Evolutionary conservation across 192 early-diverging fungal species (phyloP), one percentile per base, ranked within the genome.

Genomic region (Radiomyces spectabilis): DNA sequence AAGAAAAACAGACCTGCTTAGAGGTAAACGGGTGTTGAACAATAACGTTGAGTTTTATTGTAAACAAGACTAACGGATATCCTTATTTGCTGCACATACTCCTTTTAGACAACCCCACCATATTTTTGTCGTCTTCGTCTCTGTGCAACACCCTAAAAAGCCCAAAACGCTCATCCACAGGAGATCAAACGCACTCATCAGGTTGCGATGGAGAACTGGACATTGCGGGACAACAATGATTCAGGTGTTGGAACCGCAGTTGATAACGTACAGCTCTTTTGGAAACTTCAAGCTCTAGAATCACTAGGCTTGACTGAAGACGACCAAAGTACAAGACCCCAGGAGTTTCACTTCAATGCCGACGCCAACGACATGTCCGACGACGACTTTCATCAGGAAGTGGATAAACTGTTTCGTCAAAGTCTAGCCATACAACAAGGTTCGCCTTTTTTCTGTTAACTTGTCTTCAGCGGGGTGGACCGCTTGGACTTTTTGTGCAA

Each of bases 141-240:
- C n/a, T n/a, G n/a, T n/a, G n/a, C n/a, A n/a, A n/a, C n/a, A n/a
- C n/a, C n/a, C n/a, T n/a, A n/a, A n/a, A n/a, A n/a, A n/a, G n/a
- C n/a, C n/a, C n/a, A n/a, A n/a, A n/a, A n/a, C n/a, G n/a, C n/a
- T n/a, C n/a, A n/a, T n/a, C n/a, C n/a, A n/a, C n/a, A n/a, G n/a
- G n/a, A n/a, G n/a, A n/a, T n/a, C n/a, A n/a, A n/a, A n/a, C n/a
- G n/a, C n/a, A 9, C 22, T 21, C 22, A 44, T 27, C 38, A 53
- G n/a, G n/a, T n/a, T n/a, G n/a, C 12, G 34, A 62, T 62, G 60
- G 60, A 62, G 13, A 41, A 62, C 32, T 62, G 60, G 60, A 26
- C 60, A 32, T 46, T 62, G 26, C 51, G 33, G 33, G 52, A 62
- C 16, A 54, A 45, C 35, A 54, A 26, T 5, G 18, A 37, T 41